Evolutionary conservation across 331 rosid genomes (phyloP), one percentile per base, ranked within the genome.

Genomic region (Pyrus hybrid): DNA sequence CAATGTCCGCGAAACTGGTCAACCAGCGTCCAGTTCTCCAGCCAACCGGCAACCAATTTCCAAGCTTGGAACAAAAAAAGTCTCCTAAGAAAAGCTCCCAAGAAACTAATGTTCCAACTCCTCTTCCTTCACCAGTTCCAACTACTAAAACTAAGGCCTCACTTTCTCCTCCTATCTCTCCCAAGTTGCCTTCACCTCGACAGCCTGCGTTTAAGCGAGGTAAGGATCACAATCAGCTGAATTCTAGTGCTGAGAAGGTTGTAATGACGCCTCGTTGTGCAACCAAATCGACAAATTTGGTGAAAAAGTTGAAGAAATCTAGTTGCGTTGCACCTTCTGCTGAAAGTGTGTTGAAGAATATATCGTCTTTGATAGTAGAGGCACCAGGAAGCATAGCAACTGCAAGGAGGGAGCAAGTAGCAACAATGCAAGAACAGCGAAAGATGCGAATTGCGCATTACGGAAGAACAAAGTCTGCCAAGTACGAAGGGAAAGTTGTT

Each of bases 341-440:
- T 13, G 80, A 76, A 26, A 67, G 22, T 49, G 49, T 60, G 4
- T 26, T 74, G 65, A 68, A 74, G 60, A 62, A 53, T 16, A n/a
- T 49, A 11, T 22, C 76, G 7, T 54, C 76, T 7, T 22, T 77
- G 85, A 76, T 81, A 45, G 75, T 77, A 60, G 69, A 63, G 75
- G 79, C 79, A 22, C 79, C 85, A 7, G 82, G 82, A 70, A 77
- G 85, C 71, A 81, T 81, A 29, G 84, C 84, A 7, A 81, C 84
- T 49, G 71, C 81, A n/a, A 81, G 84, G 78, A 69, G 84, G 25
- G 84, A 76, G 70, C 77, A 76, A 53, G 84, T 71, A 26, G 81
- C 84, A 3, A 64, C 71, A 23, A 67, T 71, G 84, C 81, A 74
- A 61, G 84, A 76, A 54, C 81, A 76, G n/a, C 79, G 84, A 63